Evolutionary conservation across 2,329 filamentous ascomycete genomes (phyloP), one percentile per base, ranked within the genome.

Genomic region (Orbilia brochopaga): DNA sequence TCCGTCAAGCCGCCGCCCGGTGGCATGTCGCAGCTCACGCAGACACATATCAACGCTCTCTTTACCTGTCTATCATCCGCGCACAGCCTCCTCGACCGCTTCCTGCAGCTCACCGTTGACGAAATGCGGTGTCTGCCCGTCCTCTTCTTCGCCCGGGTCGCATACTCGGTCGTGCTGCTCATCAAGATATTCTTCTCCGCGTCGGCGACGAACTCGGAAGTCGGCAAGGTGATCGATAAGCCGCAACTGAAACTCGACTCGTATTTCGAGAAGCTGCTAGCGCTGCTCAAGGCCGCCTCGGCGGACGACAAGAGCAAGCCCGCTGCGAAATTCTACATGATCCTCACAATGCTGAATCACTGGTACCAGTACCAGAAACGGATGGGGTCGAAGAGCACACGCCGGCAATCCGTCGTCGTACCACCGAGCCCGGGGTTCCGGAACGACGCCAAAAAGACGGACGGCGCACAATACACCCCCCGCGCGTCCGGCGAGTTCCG

Each of bases 231-330:
- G 61, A 82, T 84, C 77, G 80, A 80, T 42, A 79, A 81, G 37
- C 80, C 82, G 48, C 80, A 81, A 48, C 77, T 84, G 8, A 78
- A 79, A n/a, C 80, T 84, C 23, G 81, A 83, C 37, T 75, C 79
- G 61, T 82, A 91, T 77, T 82, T 95, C 1, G 87, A 90, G 73
- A 83, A 82, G n/a, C 81, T 92, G 19, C 84, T 91, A 0, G 83
- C 86, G 0, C 87, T 88, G 75, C 89, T 93, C 76, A 83, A 84
- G 66, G 83, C 84, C 42, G 83, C 87, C 0, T 87, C 88, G 0
- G 85, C 85, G 2, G 83, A 84, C 0, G 85, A 88, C 56, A 85
- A 84, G 69, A 81, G 81, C 81, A 60, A 79, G 79, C 19, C 76
- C 83, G 35, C 81, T 69, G 75, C 76, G 73, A 76, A 78, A 77